Conservation (phyloP, 257 asterid species). For the Solanum corneliomulleri region DNA sequence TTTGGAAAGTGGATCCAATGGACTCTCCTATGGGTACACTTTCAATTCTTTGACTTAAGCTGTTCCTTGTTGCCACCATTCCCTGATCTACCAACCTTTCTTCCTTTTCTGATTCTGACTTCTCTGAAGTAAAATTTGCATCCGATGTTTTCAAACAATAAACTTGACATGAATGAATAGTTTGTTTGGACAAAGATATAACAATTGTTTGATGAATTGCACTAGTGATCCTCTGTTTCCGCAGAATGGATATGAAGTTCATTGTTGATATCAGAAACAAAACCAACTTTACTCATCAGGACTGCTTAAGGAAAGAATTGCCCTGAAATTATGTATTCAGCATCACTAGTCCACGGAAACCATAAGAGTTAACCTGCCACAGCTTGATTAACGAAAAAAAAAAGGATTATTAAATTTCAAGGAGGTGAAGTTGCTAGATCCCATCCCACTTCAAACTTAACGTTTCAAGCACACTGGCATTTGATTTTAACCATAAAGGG, state of each 20-base stretch:
- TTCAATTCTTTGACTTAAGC: slow-evolving; percentile 62
- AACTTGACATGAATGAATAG: not conserved
- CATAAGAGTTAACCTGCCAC: not conserved
- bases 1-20: slow-evolving; percentile 59
- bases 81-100: slow-evolving; percentile 4
- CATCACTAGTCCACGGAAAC: not conserved
- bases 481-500: not conserved
- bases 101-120: slow-evolving; percentile 9
- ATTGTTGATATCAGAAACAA: slow-evolving; percentile 9
- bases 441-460: not conserved
- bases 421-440: not conserved
- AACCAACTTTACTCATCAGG: not conserved
- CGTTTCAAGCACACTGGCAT: not conserved
- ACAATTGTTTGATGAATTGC: slow-evolving; percentile 39
- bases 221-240: slow-evolving; percentile 16
- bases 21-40: slow-evolving; percentile 41
- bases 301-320: not conserved
- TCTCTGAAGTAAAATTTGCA: slow-evolving; percentile 1
- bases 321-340: not conserved
- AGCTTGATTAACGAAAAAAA: not conserved
- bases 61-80: slow-evolving; percentile 19
- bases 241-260: slow-evolving; percentile 19
- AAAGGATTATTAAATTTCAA: not conserved
- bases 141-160: slow-evolving; percentile 29
- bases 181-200: slow-evolving; percentile 3